Percentiles rank a stretch among this genome's conserved stretches.
These are phyloP conservation scores for Zygosaccharomyces pseudobailii DNA, from an alignment of 1,139 yeast genomes.

Conservation along the genomic window DNA sequence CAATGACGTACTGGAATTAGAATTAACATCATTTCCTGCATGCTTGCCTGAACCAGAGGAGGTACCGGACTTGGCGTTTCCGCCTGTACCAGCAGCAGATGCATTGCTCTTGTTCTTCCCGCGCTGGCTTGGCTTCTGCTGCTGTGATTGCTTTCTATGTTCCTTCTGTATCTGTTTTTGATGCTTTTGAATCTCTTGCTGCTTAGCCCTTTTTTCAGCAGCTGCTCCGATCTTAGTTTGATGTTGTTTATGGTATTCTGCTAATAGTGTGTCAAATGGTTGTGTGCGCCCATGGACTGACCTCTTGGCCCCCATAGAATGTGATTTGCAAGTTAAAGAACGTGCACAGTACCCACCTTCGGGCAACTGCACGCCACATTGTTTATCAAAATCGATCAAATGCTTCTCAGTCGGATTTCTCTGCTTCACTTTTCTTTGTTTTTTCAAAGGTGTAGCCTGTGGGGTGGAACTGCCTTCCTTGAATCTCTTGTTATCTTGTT, in stretches of 20 bases:
- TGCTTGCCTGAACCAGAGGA: slow-evolving; percentile 5
- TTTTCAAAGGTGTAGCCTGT: slow-evolving; percentile 35
- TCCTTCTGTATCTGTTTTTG: slow-evolving; percentile 28
- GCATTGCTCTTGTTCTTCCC: slow-evolving; percentile 7
- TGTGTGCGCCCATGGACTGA: slow-evolving; percentile 92
- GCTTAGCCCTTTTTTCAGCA: slow-evolving; percentile 53
- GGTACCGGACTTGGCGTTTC: slow-evolving; percentile 6
- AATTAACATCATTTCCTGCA: not conserved
- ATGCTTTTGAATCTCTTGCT: slow-evolving; percentile 27
- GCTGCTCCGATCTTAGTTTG: slow-evolving; percentile 86
- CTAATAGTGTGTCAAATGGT: slow-evolving; percentile 81
- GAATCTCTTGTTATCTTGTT: slow-evolving; percentile 16
- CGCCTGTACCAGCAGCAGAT: slow-evolving; percentile 1
- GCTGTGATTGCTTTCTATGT: slow-evolving; percentile 25
- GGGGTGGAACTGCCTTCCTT: slow-evolving; percentile 12
- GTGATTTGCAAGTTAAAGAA: slow-evolving; percentile 93
- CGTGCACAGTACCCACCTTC: slow-evolving; percentile 94
- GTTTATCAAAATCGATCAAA: slow-evolving; percentile 89
- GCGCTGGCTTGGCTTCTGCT: slow-evolving; percentile 15
- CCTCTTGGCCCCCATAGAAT: slow-evolving; percentile 96
- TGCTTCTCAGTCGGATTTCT: slow-evolving; percentile 62
- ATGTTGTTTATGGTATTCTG: slow-evolving; percentile 86
- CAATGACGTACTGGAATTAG: slow-evolving; percentile 8
- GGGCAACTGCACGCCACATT: slow-evolving; percentile 93
- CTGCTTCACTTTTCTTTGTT: slow-evolving; percentile 43